Evolutionary conservation across 371 early-diverging fungal species (phyloP).

Genomic region (Saksenaea oblongispora): DNA sequence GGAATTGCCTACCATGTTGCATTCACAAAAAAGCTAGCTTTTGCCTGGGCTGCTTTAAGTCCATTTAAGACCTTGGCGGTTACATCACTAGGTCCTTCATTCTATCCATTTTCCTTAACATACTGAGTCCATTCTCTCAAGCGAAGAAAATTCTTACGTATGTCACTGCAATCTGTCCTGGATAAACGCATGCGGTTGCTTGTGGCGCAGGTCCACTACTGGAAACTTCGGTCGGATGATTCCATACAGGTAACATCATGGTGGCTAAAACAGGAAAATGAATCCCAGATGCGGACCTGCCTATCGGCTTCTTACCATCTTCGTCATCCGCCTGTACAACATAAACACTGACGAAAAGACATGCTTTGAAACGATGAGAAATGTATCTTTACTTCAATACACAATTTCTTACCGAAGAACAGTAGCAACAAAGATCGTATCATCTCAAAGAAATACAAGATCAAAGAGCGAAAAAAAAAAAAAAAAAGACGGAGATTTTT

Average conservation of each 20-base stretch:
- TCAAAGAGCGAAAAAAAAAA: neutral
- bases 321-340: constrained; percentile 12
- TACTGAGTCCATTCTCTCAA: neutral
- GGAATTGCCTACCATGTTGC: constrained; percentile 49
- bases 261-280: constrained; percentile 10
- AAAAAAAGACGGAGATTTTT: constrained; percentile 7
- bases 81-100: constrained; percentile 65
- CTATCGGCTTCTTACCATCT: neutral
- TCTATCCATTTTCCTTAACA: constrained; percentile 23
- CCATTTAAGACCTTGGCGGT: constrained; percentile 57
- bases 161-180: constrained; percentile 57
- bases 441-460: too few species aligned
- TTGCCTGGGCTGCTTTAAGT: constrained; percentile 50
- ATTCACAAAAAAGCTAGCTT: constrained; percentile 61
- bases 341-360: neutral
- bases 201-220: constrained; percentile 36
- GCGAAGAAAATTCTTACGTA: constrained; percentile 33
- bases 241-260: constrained; percentile 46
- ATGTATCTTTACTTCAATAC: too few species aligned
- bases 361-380: neutral
- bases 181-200: constrained; percentile 49
- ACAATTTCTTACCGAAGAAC: neutral
- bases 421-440: neutral
- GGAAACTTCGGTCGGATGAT: constrained; percentile 34
- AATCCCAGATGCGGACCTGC: neutral